Evolutionary conservation across 2,329 filamentous ascomycete species (phyloP).

Genomic region (Aspergillus sp.): DNA sequence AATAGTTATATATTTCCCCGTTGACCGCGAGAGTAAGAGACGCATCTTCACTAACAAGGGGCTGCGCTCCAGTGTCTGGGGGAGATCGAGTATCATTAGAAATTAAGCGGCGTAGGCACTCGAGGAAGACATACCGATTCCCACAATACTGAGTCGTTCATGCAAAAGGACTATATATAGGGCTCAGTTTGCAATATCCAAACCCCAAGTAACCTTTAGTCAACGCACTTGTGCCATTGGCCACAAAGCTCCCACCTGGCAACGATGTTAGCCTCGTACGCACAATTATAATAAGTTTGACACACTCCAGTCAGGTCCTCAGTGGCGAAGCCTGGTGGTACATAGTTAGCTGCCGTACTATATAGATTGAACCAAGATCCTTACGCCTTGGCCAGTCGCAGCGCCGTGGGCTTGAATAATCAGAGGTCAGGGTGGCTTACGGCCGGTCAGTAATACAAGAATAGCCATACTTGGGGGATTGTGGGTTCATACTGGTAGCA

Average conservation of each 20-base stretch:
- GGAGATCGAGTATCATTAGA: too few relatives aligned
- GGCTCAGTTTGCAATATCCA: slow-evolving; percentile 20
- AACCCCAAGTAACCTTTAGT: slow-evolving; percentile 77
- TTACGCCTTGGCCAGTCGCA: slow-evolving; percentile 92
- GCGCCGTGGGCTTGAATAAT: slow-evolving; percentile 92
- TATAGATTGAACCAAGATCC: slow-evolving; percentile 37
- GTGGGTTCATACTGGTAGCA: slow-evolving; percentile 71
- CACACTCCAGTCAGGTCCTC: slow-evolving; percentile 98
- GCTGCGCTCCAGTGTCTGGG: slow-evolving; percentile 96
- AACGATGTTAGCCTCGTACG: too few relatives aligned
- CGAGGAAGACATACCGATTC: slow-evolving; percentile 69
- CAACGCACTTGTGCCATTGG: too few relatives aligned
- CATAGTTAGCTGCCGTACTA: slow-evolving; percentile 34
- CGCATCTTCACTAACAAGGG: slow-evolving; percentile 86
- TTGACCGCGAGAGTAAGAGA: slow-evolving; percentile 93
- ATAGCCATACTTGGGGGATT: slow-evolving; percentile 1
- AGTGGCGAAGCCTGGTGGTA: slow-evolving; percentile 83
- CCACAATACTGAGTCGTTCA: slow-evolving; percentile 96
- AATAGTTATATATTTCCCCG: slow-evolving; percentile 99
- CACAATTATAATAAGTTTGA: slow-evolving; percentile 38
- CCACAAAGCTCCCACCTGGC: slow-evolving; percentile 85
- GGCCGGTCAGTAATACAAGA: slow-evolving; percentile 21
- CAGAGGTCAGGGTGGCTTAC: slow-evolving; percentile 82
- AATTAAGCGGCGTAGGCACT: too few relatives aligned
- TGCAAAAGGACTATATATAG: slow-evolving; percentile 75